Evolutionary conservation across 169 alveolate species (phyloP).

Genomic region (Plasmodium berghei): DNA sequence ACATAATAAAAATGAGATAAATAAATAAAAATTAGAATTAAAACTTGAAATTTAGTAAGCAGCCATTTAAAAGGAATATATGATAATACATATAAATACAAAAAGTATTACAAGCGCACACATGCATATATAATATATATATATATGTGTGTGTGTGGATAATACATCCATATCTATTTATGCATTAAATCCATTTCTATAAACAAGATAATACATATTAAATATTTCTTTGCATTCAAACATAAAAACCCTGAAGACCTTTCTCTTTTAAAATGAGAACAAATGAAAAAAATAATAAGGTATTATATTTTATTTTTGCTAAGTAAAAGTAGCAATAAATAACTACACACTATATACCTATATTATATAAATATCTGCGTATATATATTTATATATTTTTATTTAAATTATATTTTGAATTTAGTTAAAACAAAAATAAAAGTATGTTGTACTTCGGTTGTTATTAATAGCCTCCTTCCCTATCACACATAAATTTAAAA

Average conservation of each 20-base stretch:
- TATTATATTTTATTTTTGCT: background rate
- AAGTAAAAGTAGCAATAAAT: background rate
- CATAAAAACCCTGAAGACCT: constrained; percentile 15
- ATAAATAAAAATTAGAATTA: constrained; percentile 26
- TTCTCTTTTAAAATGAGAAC: constrained; percentile 33
- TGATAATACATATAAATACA: constrained; percentile 20
- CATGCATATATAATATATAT: too few species aligned
- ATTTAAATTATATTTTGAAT: background rate
- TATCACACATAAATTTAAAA: constrained; percentile 74
- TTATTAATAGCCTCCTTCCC: constrained; percentile 54
- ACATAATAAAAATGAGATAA: constrained; percentile 3
- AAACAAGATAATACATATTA: constrained; percentile 5
- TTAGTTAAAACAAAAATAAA: constrained; percentile 9
- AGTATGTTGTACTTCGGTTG: background rate
- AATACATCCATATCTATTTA: background rate
- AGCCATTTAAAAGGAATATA: constrained; percentile 37
- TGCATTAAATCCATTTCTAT: constrained; percentile 2
- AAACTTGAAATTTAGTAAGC: constrained; percentile 24
- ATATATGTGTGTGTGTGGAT: background rate
- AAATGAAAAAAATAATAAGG: constrained; percentile 3
- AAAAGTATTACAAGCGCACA: constrained; percentile 7
- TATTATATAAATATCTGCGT: too few species aligned
- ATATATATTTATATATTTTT: too few species aligned
- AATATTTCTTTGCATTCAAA: constrained; percentile 28
- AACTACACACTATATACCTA: background rate